Evolutionary conservation across 805 yeast species (phyloP).

Genomic region (Monosporozyma unispora): DNA sequence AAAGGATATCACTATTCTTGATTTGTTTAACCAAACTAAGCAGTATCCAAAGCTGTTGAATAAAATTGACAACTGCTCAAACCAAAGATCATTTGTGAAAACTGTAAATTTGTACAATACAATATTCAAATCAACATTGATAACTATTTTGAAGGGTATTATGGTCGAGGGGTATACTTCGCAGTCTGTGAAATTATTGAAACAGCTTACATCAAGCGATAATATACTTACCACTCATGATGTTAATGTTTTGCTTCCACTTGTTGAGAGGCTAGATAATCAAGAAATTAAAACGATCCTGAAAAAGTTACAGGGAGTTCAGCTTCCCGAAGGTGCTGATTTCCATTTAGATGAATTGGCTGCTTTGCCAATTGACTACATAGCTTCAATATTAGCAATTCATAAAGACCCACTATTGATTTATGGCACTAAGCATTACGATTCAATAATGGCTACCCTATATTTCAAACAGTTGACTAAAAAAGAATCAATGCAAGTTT

Average conservation of each 20-base stretch:
- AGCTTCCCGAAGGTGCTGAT: not conserved
- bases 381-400: not conserved
- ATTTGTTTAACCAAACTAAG: conserved; percentile 18
- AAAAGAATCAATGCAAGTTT: not conserved
- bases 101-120: not conserved
- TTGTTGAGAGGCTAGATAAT: not conserved
- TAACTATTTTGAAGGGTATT: not conserved
- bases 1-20: conserved; percentile 8
- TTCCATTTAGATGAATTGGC: not conserved
- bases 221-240: not conserved
- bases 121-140: not conserved
- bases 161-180: not conserved
- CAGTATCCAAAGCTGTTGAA: conserved; percentile 13
- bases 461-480: not conserved
- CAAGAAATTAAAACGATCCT: not conserved
- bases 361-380: not conserved
- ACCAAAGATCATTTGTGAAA: not conserved
- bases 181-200: not conserved
- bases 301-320: not conserved
- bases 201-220: not conserved
- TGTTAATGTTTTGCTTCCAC: not conserved
- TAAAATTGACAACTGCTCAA: not conserved
- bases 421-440: not conserved
- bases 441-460: not conserved
- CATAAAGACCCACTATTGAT: not conserved